These are phyloP conservation scores for Populus pruinosa DNA, from an alignment of 345 rosid species.

Conservation along the genomic window DNA sequence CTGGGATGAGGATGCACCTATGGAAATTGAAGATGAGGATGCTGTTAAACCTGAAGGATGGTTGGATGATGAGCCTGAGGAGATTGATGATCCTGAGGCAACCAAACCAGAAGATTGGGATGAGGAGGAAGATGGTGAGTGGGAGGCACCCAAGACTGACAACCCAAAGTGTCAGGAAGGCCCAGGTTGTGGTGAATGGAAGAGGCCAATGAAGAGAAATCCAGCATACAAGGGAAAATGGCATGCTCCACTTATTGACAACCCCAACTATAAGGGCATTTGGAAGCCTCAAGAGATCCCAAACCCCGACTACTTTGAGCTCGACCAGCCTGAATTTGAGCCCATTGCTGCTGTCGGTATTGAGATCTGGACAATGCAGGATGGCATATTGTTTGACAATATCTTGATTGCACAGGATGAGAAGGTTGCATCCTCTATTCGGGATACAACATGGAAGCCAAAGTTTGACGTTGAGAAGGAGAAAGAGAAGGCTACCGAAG, in stretches of 20 bases:
- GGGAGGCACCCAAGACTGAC: slow-evolving; percentile 83
- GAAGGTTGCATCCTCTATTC: slow-evolving; percentile 51
- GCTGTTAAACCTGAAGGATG: slow-evolving; percentile 91
- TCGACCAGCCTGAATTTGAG: slow-evolving; percentile 63
- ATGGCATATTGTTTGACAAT: slow-evolving; percentile 77
- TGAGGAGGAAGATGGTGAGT: slow-evolving; percentile 91
- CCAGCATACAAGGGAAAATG: slow-evolving; percentile 92
- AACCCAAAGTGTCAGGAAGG: slow-evolving; percentile 72
- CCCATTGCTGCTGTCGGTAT: slow-evolving; percentile 82
- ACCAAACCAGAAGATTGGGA: slow-evolving; percentile 91
- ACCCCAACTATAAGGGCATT: slow-evolving; percentile 80
- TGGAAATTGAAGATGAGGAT: slow-evolving; percentile 77
- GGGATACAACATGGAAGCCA: slow-evolving; percentile 60
- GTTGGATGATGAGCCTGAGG: slow-evolving; percentile 90
- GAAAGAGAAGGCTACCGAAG: slow-evolving; percentile 75
- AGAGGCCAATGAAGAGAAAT: slow-evolving; percentile 72
- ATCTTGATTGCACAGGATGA: slow-evolving; percentile 64
- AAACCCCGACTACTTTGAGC: slow-evolving; percentile 73
- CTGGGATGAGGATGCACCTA: slow-evolving; percentile 94
- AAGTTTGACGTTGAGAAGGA: slow-evolving; percentile 67
- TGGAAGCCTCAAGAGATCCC: slow-evolving; percentile 85
- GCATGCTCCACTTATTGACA: slow-evolving; percentile 71
- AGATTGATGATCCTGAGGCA: slow-evolving; percentile 82
- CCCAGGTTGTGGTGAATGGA: slow-evolving; percentile 93
- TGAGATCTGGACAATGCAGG: slow-evolving; percentile 96